A percentile compares a stretch with the other conserved stretches of the same genome.
These are phyloP conservation scores for Colletotrichum simmondsii DNA, from an alignment of 2,329 filamentous ascomycete genomes.

Conservation along the genomic window DNA sequence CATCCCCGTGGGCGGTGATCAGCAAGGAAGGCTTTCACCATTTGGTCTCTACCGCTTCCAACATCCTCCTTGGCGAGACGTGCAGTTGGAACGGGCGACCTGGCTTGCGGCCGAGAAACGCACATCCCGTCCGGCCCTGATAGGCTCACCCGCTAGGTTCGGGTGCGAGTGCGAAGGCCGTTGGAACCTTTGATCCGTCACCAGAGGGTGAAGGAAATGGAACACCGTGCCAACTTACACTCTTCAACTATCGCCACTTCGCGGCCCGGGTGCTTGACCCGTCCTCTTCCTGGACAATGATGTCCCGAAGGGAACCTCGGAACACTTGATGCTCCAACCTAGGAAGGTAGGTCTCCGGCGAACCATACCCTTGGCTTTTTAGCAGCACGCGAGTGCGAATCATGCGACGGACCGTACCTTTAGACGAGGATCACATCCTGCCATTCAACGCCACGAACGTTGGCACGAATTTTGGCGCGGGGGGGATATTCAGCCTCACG, in stretches of 20 bases:
- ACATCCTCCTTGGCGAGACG: background rate
- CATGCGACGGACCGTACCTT: background rate
- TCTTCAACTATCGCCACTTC: background rate
- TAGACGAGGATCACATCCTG: background rate
- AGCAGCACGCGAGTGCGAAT: background rate
- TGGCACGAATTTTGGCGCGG: background rate
- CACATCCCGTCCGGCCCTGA: background rate
- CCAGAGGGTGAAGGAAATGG: background rate
- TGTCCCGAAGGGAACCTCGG: slow-evolving; percentile 4
- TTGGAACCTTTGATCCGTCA: background rate
- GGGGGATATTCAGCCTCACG: background rate
- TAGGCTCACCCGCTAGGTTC: background rate
- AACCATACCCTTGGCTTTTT: background rate
- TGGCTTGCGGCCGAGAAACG: background rate
- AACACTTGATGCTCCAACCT: background rate
- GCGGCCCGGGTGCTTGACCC: background rate
- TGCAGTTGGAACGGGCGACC: background rate
- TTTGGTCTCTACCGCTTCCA: background rate
- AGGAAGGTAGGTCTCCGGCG: background rate
- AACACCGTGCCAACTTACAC: background rate
- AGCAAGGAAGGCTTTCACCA: background rate
- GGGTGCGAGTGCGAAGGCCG: background rate
- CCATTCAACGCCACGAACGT: background rate
- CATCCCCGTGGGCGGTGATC: background rate
- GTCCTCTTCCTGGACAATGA: background rate